Base-by-base conservation (phyloP, 2,329 filamentous ascomycete species). In the Pseudocercospora ulei region DNA sequence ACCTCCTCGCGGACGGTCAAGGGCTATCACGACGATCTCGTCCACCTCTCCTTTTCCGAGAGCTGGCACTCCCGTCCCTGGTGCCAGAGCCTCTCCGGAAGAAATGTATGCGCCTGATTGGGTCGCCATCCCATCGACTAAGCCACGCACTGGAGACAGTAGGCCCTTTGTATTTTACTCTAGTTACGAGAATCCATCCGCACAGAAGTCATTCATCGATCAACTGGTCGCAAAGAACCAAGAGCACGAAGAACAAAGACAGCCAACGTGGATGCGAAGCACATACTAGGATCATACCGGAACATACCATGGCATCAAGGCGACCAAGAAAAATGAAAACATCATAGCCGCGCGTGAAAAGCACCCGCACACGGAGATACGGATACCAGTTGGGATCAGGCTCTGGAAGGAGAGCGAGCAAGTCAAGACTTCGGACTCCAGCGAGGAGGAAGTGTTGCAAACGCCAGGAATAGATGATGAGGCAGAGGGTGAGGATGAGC, bases 181-280 rank as follows among this genome's bases (percentile, higher is more conserved):
- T 4, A 7, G 7, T 9, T 6, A 6, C 5, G 30, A 33, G 30
- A 8, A 8, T 8, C 17, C 16, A 11, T 22, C 17, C 14, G 30
- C 30, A 7, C 30, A 33, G 18, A 33, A 22, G 30, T 7, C 20
- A 3, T 33, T 33, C 23, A 13, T 22, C 9, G 14, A 22, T n/a
- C 17, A n/a, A 11, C 30, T 22, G 11, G 11, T 12, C 7, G 2
- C 4, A 13, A 33, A 22, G 17, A 17, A 33, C 11, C 12, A 3
- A 19, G 9, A 33, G 1, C 17, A 5, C 11, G 30, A 33, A 19
- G 11, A 22, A 5, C 1, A 6, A 33, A 9, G 14, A 9, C 30
- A 33, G 11, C 18, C 30, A 3, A 22, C 18, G 11, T 33, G 30
- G 30, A 33, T 33, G 30, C 30, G 30, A 22, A 20, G 18, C 30